These are phyloP conservation scores for Globisporangium paroecandrum DNA, from an alignment of 352 stramenopile species.

Conservation along the genomic window DNA sequence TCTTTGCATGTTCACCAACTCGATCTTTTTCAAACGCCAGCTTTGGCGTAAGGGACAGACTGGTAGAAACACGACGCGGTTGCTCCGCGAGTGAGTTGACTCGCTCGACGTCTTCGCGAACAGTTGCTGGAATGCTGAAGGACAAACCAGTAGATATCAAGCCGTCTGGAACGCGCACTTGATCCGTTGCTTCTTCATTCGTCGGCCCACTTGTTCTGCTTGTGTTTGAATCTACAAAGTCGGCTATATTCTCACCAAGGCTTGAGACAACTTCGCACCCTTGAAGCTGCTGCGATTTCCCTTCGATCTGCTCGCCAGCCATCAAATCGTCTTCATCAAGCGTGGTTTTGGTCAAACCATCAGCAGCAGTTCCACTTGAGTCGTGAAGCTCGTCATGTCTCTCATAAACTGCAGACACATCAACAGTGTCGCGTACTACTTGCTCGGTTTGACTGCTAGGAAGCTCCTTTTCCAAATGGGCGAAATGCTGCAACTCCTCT, in stretches of 20 bases:
- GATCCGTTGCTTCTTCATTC: neutral
- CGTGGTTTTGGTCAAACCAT: neutral
- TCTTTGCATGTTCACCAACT: neutral
- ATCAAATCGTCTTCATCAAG: neutral
- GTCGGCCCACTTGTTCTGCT: neutral
- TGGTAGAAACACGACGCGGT: too few relatives aligned
- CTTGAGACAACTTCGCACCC: neutral
- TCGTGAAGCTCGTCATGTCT: neutral
- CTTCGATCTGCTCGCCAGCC: neutral
- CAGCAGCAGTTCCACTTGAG: neutral
- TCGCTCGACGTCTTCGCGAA: neutral
- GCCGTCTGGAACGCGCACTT: neutral
- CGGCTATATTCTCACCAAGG: neutral
- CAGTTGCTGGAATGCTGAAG: neutral
- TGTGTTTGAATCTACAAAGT: neutral
- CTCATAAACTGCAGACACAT: neutral
- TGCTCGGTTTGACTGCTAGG: neutral
- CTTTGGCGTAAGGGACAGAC: too few relatives aligned
- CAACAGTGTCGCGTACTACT: neutral
- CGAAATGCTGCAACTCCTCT: neutral
- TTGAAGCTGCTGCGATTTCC: slow-evolving; percentile 6
- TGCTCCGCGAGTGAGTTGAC: neutral
- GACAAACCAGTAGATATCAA: neutral
- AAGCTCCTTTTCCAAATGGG: neutral
- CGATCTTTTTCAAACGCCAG: neutral